Evolutionary conservation across 169 alveolate genomes (phyloP), one percentile per base, ranked within the genome.

Genomic region (Amoebophrya sp.): DNA sequence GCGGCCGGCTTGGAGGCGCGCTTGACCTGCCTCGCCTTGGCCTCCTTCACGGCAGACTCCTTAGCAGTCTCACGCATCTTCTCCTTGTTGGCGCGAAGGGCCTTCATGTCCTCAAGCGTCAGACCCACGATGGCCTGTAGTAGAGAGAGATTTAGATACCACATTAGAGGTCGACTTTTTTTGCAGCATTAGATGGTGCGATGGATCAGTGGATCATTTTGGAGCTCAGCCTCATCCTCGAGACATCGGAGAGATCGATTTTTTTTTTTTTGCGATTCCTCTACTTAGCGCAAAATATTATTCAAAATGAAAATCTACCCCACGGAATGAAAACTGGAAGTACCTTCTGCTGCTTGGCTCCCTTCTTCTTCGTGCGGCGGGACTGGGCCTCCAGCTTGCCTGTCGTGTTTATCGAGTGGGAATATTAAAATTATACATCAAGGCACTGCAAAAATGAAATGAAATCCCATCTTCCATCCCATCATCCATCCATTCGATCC

Each of bases 111-210:
- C 67, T 98, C 99, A 43, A 98, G 94, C 69, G 98, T 96, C 89
- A 98, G 95, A 67, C 99, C 99, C 67, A 96, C 99, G 90, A 98
- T 97, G n/a, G 99, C 99, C 95, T 98, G 98, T 92, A 96, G 98
- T 90, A n/a, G n/a, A n/a, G n/a, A n/a, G n/a, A n/a, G n/a, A n/a
- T n/a, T n/a, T n/a, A n/a, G n/a, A n/a, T n/a, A n/a, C n/a, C n/a
- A n/a, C n/a, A n/a, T n/a, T n/a, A n/a, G n/a, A n/a, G n/a, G n/a
- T n/a, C n/a, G n/a, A n/a, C n/a, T n/a, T n/a, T n/a, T n/a, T n/a
- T n/a, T n/a, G n/a, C n/a, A n/a, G n/a, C n/a, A n/a, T n/a, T n/a
- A n/a, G n/a, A n/a, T n/a, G n/a, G n/a, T n/a, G n/a, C n/a, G n/a
- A n/a, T n/a, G n/a, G n/a, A n/a, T n/a, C n/a, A n/a, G n/a, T n/a